phyloP scores from a whole-genome alignment of 768 basidiomycete genomes.

The Cystobasidiopsis lactophilus region DNA sequence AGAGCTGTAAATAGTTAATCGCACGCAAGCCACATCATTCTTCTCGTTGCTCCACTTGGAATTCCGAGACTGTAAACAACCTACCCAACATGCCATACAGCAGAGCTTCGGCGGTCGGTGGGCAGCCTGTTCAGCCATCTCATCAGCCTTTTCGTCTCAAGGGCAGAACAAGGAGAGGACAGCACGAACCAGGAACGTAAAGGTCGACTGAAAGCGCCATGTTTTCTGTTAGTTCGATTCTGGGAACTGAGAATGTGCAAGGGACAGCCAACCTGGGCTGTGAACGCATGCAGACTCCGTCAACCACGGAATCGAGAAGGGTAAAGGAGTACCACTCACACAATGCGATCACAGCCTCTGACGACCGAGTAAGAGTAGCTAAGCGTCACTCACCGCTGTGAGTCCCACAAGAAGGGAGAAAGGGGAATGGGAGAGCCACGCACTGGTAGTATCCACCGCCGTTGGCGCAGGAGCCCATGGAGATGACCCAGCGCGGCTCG shows the following conservation, averaged over 20 bases:
- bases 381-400: slow-evolving; percentile 41
- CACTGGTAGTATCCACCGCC: slow-evolving; percentile 43
- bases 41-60: too few species aligned
- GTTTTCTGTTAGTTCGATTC: too few species aligned
- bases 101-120: slow-evolving; percentile 61
- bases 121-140: slow-evolving; percentile 1
- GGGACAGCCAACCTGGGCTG: too few species aligned
- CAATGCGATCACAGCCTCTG: slow-evolving; percentile 93
- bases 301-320: too few species aligned
- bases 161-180: slow-evolving; percentile 28
- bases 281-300: too few species aligned
- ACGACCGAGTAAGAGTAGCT: slow-evolving; percentile 98
- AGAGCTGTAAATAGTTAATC: too few species aligned
- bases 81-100: slow-evolving; percentile 53
- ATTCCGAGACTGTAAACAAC: too few species aligned
- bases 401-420: neutral
- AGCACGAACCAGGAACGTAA: slow-evolving; percentile 86
- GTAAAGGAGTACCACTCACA: too few species aligned
- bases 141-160: neutral
- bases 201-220: slow-evolving; percentile 96
- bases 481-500: slow-evolving; percentile 96
- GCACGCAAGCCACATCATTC: too few species aligned
- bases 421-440: neutral
- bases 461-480: slow-evolving; percentile 98
- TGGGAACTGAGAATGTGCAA: too few species aligned